Evolutionary conservation across 441 rosid species (phyloP).

Genomic region (Metrosideros polymorpha): DNA sequence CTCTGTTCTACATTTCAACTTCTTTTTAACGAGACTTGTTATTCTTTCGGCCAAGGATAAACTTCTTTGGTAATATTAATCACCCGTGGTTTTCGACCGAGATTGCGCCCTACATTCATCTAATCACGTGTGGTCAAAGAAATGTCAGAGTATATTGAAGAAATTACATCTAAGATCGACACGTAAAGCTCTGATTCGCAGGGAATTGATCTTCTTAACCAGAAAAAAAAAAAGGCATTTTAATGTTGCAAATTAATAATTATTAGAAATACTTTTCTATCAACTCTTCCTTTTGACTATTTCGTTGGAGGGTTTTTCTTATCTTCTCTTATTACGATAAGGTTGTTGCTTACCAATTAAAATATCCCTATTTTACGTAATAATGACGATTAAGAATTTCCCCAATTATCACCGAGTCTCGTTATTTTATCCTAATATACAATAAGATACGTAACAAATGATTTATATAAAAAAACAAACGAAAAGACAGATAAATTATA

Average conservation of each 20-base stretch:
- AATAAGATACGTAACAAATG: too few relatives aligned
- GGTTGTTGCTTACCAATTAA: not conserved
- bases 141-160: not conserved
- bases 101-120: not conserved
- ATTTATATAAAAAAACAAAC: not conserved
- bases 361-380: not conserved
- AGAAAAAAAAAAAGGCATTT: too few relatives aligned
- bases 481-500: not conserved
- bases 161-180: too few relatives aligned
- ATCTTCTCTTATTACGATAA: not conserved
- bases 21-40: too few relatives aligned
- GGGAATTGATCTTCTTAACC: not conserved
- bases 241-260: too few relatives aligned
- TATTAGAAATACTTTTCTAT: not conserved
- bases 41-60: too few relatives aligned
- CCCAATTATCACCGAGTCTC: not conserved
- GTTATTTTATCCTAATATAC: rapidly evolving
- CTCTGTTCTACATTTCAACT: not conserved
- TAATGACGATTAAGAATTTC: not conserved
- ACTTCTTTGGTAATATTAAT: too few relatives aligned
- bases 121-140: too few relatives aligned
- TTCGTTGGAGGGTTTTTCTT: not conserved
- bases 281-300: not conserved
- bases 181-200: too few relatives aligned
- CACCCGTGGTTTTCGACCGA: too few relatives aligned